Conservation (phyloP, 805 yeast species). For the Candida railenensis region DNA sequence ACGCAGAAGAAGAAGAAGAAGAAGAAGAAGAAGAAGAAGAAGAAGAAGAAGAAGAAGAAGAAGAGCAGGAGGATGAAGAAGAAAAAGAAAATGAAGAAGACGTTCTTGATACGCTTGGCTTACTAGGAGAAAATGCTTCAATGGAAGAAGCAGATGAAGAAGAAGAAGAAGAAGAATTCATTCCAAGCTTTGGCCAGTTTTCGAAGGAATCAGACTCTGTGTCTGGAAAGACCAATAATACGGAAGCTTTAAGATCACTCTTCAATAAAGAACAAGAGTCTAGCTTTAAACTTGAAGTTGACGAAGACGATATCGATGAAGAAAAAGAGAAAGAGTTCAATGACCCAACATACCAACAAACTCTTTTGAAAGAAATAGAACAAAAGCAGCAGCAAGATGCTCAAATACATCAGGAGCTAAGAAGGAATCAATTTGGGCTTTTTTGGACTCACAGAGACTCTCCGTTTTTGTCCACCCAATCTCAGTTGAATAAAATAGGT, state of each 20-base stretch:
- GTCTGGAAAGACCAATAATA: constrained; percentile 32
- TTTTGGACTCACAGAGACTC: constrained; percentile 85
- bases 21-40: constrained; percentile 7
- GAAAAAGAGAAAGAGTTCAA: constrained; percentile 3
- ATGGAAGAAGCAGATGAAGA: constrained; percentile 5
- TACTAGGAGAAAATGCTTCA: not conserved
- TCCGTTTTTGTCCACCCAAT: constrained; percentile 82
- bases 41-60: constrained; percentile 8
- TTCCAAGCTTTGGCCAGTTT: constrained; percentile 51
- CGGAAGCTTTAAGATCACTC: constrained; percentile 62
- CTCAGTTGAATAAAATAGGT: constrained; percentile 66
- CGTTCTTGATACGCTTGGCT: not conserved
- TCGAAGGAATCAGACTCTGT: constrained; percentile 1
- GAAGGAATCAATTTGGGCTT: constrained; percentile 42
- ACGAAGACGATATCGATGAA: constrained; percentile 16
- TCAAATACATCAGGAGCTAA: constrained; percentile 7
- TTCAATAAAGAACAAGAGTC: constrained; percentile 42
- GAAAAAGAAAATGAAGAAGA: not conserved
- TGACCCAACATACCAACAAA: constrained; percentile 16
- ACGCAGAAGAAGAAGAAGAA: constrained; percentile 4
- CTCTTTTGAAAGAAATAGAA: constrained; percentile 29
- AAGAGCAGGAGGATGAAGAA: not conserved
- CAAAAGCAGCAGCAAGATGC: constrained; percentile 28
- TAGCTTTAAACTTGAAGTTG: constrained; percentile 22
- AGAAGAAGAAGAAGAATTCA: constrained; percentile 42